These are phyloP conservation scores for Cladosporium sp. DNA, from an alignment of 2,329 filamentous ascomycete genomes.

Conservation along the genomic window DNA sequence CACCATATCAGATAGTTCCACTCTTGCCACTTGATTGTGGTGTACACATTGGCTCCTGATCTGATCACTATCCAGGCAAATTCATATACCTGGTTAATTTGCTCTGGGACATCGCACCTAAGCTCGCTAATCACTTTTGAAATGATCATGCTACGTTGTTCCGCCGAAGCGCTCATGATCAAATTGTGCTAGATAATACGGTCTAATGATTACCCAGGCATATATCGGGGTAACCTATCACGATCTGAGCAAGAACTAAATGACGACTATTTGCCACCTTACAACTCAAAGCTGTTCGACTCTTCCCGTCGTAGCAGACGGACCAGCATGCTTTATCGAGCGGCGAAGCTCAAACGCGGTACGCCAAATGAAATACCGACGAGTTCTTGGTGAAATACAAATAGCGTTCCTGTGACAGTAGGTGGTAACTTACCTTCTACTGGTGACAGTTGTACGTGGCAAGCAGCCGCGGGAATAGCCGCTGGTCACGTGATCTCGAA, in stretches of 20 bases:
- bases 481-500: too few species aligned
- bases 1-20: not conserved
- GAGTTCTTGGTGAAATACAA: not conserved
- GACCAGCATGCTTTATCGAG: not conserved
- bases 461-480: not conserved
- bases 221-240: too few species aligned
- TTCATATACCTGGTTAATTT: not conserved
- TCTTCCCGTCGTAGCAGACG: not conserved
- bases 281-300: not conserved
- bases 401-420: too few species aligned
- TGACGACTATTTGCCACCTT: not conserved
- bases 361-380: not conserved
- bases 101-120: too few species aligned
- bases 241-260: not conserved
- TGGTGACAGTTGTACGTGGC: too few species aligned
- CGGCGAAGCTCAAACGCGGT: not conserved
- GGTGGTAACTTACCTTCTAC: too few species aligned
- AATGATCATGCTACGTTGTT: too few species aligned
- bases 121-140: too few species aligned
- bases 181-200: too few species aligned
- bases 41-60: not conserved
- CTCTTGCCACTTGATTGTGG: not conserved
- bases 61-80: too few species aligned
- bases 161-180: too few species aligned
- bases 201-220: too few species aligned